phyloP scores from a whole-genome alignment of 139 green algal genomes.

The Marvania coccoides region DNA sequence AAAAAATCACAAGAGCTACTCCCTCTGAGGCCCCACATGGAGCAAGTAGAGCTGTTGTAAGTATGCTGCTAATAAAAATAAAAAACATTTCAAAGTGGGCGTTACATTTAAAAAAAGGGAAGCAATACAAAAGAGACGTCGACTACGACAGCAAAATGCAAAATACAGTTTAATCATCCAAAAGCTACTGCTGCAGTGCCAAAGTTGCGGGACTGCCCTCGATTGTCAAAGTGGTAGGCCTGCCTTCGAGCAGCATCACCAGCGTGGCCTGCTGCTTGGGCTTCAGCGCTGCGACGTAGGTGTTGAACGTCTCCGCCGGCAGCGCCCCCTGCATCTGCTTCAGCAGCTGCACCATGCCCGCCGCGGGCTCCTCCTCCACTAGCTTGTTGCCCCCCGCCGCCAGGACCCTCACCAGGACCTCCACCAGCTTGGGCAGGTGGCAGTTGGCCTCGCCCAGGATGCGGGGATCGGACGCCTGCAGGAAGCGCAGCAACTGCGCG shows the following conservation, averaged over 20 bases:
- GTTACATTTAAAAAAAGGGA: too few relatives aligned
- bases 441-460: conserved; percentile 41
- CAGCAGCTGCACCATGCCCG: conserved; percentile 38
- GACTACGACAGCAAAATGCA: too few relatives aligned
- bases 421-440: conserved; percentile 42
- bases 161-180: too few relatives aligned
- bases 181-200: too few relatives aligned
- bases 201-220: background rate
- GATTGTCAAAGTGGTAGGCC: background rate
- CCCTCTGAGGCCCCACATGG: too few relatives aligned
- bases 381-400: conserved; percentile 35
- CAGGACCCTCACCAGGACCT: conserved; percentile 39
- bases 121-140: too few relatives aligned
- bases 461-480: conserved; percentile 41
- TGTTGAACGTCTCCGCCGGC: conserved; percentile 20
- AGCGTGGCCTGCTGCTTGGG: conserved; percentile 38
- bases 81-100: too few relatives aligned
- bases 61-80: too few relatives aligned
- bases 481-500: conserved; percentile 63
- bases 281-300: conserved; percentile 27
- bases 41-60: too few relatives aligned
- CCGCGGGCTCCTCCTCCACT: conserved; percentile 15
- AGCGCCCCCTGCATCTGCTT: conserved; percentile 32
- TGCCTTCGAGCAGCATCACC: conserved; percentile 6
- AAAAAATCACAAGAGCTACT: too few relatives aligned